Base-by-base conservation (phyloP, 2,329 filamentous ascomycete species). In the Xylaria sp. region DNA sequence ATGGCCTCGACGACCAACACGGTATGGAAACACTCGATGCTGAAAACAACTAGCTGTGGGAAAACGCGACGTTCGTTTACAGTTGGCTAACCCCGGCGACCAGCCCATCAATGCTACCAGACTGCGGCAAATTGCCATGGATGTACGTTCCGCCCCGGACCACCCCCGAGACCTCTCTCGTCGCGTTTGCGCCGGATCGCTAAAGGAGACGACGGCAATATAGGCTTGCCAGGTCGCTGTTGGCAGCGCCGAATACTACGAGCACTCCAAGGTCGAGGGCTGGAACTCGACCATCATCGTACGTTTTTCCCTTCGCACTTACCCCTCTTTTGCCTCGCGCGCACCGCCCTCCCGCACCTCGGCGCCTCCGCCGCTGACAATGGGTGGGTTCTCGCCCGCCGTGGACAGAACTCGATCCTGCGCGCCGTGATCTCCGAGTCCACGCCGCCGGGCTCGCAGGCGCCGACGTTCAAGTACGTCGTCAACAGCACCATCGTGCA, bases 401-500 rank as follows among this genome's bases (percentile, higher is more conserved):
- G 19, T 38, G 13, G 60, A 25, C 70, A 92, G 90, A 91, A 90
- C 81, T 86, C 83, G 58, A 90, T 94, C 75, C 87, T 95, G 67
- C 87, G 90, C 73, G 84, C 87, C 54, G 83, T 94, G 67, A 92
- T 94, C 77, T 88, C 89, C 68, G 90, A 93, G 75, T 88, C 89
- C 52, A 87, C 85, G 17, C 83, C 86, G 17, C 75, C 83, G 48
- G 79, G 83, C 64, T 80, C 82, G 63, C 78, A 82, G 27, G 80
- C 85, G 25, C 89, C 91, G 4, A 78, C 81, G 15, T 97, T 89
- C 86, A 98, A 98, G 79, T 98, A 94, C 80, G 92, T 93, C 70
- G 93, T 96, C 80, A 98, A 97, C 84, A 96, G 92, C 82, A 98
- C 94, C 68, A 97, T 98, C 74, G 96, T 98, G 70, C 94, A 99